Conservation (phyloP, 352 stramenopile genomes). For the Pythium vanterpoolii region DNA sequence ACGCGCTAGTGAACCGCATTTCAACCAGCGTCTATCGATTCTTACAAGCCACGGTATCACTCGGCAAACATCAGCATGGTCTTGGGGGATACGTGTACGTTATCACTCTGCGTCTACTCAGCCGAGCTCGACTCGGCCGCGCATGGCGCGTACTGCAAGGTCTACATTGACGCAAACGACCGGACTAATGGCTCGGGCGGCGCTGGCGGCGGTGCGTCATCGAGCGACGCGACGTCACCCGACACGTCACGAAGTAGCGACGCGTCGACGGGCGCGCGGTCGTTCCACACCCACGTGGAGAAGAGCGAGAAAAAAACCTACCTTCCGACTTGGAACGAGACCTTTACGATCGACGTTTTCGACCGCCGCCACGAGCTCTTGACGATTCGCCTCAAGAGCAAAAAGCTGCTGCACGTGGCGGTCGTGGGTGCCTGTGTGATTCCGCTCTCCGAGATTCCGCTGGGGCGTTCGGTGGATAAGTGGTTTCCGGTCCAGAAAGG, state of each 20-base stretch:
- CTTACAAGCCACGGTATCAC: not conserved
- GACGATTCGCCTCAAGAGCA: constrained; percentile 63
- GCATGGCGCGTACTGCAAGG: constrained; percentile 27
- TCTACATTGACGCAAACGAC: constrained; percentile 26
- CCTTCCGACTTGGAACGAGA: constrained; percentile 25
- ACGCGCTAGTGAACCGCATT: not conserved
- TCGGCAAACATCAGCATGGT: not conserved
- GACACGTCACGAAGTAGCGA: constrained; percentile 10
- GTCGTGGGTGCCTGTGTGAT: constrained; percentile 51
- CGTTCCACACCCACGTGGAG: constrained; percentile 27
- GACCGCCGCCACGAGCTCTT: constrained; percentile 37
- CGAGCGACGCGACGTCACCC: constrained; percentile 11
- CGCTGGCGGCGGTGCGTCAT: not conserved
- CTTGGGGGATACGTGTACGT: constrained; percentile 13
- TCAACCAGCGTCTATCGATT: not conserved
- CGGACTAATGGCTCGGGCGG: constrained; percentile 9
- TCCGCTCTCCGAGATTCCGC: constrained; percentile 42
- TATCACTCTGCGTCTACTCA: constrained; percentile 26
- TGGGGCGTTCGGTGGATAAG: constrained; percentile 40
- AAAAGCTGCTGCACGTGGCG: constrained; percentile 55
- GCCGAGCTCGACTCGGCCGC: constrained; percentile 23
- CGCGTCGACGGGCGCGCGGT: not conserved
- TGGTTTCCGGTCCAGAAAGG: constrained; percentile 52
- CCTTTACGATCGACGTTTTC: constrained; percentile 23
- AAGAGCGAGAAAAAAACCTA: constrained; percentile 22